Base-by-base conservation (phyloP, 441 rosid genomes). In the Pelargonium citronellum region DNA sequence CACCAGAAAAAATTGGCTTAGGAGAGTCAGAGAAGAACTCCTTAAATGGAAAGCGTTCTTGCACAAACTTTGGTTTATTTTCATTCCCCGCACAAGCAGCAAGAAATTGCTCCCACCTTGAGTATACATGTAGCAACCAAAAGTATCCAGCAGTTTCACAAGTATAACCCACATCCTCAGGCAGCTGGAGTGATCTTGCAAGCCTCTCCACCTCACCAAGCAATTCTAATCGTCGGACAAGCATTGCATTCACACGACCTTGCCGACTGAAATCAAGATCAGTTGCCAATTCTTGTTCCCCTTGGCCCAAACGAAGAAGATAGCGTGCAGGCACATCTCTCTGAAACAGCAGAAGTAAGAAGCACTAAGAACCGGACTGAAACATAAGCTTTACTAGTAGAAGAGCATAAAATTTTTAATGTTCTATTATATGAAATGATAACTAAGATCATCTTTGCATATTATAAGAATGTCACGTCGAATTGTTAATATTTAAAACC, bases 71-170 rank as follows among this genome's bases (percentile, higher is more conserved):
- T 55, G 88, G 86, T 72, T 95, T 88, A 67, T 79, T 87, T 84
- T 91, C 91, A 72, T 89, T 92, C 76, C 85, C 93, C 17, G 78
- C 88, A 83, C 97, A 92, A 62, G 95, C 88, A 73, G 95, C 99
- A 44, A 95, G 85, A 73, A 91, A 95, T 70, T 86, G 91, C 83
- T 92, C 99, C 99, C 98, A 95, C 44, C 92, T 95, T 7, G 98
- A 95, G 72, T 91, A 95, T 43, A 91, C 97, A 74, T 92, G 98
- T 77, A 95, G 97, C 83, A 95, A 75, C 99, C 98, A 95, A 84
- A 95, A 95, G 78, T 95, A 95, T 51, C 99, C 98, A 60, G 98
- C 97, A 71, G 99, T 91, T 85, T 95, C 99, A 83, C 99, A 95
- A 19, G 99, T 95, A 80, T 95, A 95, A 66, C 98, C 99, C 16